Evolutionary conservation across 306 rosid species (phyloP), one percentile per base, ranked within the genome.

Genomic region (Cicer bijugum): DNA sequence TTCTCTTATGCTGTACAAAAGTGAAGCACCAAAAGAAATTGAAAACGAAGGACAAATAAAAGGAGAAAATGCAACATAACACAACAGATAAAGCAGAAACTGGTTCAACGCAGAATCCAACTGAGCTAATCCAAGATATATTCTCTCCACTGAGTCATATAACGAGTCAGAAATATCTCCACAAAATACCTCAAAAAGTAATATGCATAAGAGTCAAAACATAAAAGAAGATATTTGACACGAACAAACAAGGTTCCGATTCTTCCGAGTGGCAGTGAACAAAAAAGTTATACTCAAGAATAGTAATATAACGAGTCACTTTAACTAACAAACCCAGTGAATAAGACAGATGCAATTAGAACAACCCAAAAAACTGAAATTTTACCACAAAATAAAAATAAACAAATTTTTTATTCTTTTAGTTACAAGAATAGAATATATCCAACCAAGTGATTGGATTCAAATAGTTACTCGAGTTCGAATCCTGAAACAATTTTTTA

Each of bases 11-110:
- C 43, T 43, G 11, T 19, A 40, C 53, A 19, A 63, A 48, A 68
- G 56, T 43, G 44, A 68, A 60, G 38, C 79, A 43, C 69, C 38
- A 62, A 81, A 33, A 69, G 77, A 44, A 48, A 28, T 7, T 58
- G 48, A 48, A 40, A 39, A 58, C 0, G 28, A 19, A 56, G 44
- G 51, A 44, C 4, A 37, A 14, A 71, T 42, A 50, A 14, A 6
- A 9, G 7, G 7, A 20, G 14, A 38, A 46, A 17, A 47, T 56
- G 46, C 55, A 38, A 51, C 15, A 37, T 1, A 58, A 61, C 44
- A 43, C 11, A 56, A 9, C 60, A 15, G 6, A 66, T 6, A 39
- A 72, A 46, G 44, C 9, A 7, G 17, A 69, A 19, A 50, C 46
- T 33, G 15, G 60, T n/a, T 45, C 67, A 61, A 15, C 67, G 7